These are phyloP conservation scores for Triglochin maritima DNA, from an alignment of 106 monocot genomes.

Conservation along the genomic window DNA sequence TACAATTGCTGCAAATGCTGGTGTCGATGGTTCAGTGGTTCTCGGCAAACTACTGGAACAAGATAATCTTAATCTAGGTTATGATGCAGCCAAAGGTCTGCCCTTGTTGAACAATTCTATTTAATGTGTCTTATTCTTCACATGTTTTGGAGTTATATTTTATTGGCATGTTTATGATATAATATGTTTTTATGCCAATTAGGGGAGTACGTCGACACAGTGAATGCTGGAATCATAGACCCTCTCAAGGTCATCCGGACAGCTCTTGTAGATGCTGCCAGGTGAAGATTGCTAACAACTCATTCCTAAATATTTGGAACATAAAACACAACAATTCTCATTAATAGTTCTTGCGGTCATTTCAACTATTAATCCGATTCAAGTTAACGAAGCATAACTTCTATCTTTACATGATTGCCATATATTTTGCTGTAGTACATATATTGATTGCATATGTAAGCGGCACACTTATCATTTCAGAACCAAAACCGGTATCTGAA, in stretches of 20 bases:
- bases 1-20: slow-evolving; percentile 86
- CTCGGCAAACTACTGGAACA: slow-evolving; percentile 73
- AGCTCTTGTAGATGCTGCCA: slow-evolving; percentile 33
- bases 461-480: too few relatives aligned
- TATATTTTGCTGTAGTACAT: not conserved
- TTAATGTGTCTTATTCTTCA: not conserved
- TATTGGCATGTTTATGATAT: not conserved
- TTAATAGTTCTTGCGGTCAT: too few relatives aligned
- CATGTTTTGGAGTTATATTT: not conserved
- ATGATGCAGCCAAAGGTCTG: slow-evolving; percentile 87
- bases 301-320: too few relatives aligned
- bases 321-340: too few relatives aligned
- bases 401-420: not conserved
- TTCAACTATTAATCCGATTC: too few relatives aligned
- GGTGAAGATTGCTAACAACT: slow-evolving; percentile 18
- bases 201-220: slow-evolving; percentile 36
- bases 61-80: slow-evolving; percentile 61
- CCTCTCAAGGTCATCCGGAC: slow-evolving; percentile 32
- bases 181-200: not conserved
- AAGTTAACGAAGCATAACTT: too few relatives aligned
- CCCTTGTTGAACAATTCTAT: not conserved
- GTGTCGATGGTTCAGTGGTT: slow-evolving; percentile 56
- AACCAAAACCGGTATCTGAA: too few relatives aligned
- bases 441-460: too few relatives aligned
- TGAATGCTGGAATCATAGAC: slow-evolving; percentile 32